Base-by-base conservation (phyloP, 257 asterid genomes). In the Ballota nigra region DNA sequence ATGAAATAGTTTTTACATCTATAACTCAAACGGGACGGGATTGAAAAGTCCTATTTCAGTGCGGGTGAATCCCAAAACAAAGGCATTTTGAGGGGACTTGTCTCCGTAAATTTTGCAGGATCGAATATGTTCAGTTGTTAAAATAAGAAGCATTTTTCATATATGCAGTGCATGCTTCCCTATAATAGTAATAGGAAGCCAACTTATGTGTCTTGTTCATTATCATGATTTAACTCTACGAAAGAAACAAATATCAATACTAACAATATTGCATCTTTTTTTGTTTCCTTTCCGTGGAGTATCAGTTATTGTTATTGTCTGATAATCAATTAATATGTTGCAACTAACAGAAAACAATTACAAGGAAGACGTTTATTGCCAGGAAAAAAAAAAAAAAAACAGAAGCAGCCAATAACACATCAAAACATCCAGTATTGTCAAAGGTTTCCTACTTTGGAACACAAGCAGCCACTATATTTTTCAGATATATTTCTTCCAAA, bases 161-260 rank as follows among this genome's bases (percentile, higher is more conserved):
- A 34, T 6, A 34, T 34, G 41, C 36, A 34, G 41, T 34, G 41
- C 51, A 43, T 12, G 51, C 51, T 13, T 12, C n/a, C n/a, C n/a
- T 40, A n/a, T n/a, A n/a, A n/a, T n/a, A n/a, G 5, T 40, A 40
- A 2, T 40, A 53, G 51, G 66, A 53, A 33, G 49, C 49, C 61
- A 49, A 34, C 15, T 65, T 69, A 34, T 31, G 77, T 47, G 31
- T 67, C 40, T 38, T 24, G 63, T 56, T 55, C 65, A 58, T 53
- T 45, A 56, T 38, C 47, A 20, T 20, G 29, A 75, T 53, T 53
- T 66, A 66, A 34, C 57, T 53, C 41, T 70, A 49, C 59, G 47
- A 56, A 65, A 34, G 41, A 34, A 56, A 71, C 60, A 55, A 43
- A 45, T 66, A 51, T 53, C 67, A 40, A 13, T 36, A 45, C 68